Evolutionary conservation across 2,329 filamentous ascomycete species (phyloP).

Genomic region (Thielaviopsis populi): DNA sequence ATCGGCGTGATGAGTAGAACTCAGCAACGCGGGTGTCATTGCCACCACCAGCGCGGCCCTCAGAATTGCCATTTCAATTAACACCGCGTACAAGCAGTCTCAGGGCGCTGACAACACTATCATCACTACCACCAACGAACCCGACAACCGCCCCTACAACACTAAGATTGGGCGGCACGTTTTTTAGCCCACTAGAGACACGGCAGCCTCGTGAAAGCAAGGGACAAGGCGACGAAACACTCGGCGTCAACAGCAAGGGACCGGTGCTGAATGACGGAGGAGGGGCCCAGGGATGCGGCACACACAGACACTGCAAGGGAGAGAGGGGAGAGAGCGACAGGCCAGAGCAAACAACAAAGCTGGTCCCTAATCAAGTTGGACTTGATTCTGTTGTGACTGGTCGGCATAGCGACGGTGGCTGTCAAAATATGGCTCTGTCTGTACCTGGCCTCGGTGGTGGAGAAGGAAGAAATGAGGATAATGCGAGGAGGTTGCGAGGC

Average conservation of each 20-base stretch:
- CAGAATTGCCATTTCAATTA: neutral
- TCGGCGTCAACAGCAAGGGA: slow-evolving; percentile 2
- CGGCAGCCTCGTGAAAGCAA: neutral
- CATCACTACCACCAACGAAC: neutral
- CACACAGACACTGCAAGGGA: neutral
- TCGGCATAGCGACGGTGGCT: neutral
- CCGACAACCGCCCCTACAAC: neutral
- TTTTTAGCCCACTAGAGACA: neutral
- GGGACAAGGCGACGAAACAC: neutral
- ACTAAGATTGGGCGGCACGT: neutral
- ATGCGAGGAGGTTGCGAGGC: slow-evolving; percentile 1
- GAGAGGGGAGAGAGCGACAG: slow-evolving; percentile 4
- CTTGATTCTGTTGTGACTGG: neutral
- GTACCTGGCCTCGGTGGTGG: neutral
- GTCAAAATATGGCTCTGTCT: neutral
- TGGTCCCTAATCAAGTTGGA: neutral
- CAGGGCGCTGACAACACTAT: neutral
- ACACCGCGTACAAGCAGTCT: slow-evolving; percentile 1
- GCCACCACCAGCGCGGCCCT: neutral
- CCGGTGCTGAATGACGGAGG: slow-evolving; percentile 7
- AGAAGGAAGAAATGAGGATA: neutral
- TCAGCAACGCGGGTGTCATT: neutral
- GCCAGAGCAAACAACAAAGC: neutral
- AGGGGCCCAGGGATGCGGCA: neutral
- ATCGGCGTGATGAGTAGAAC: neutral